Evolutionary conservation across 1,284 basidiomycete species (phyloP).

Genomic region (Cryptococcus maquisensis): DNA sequence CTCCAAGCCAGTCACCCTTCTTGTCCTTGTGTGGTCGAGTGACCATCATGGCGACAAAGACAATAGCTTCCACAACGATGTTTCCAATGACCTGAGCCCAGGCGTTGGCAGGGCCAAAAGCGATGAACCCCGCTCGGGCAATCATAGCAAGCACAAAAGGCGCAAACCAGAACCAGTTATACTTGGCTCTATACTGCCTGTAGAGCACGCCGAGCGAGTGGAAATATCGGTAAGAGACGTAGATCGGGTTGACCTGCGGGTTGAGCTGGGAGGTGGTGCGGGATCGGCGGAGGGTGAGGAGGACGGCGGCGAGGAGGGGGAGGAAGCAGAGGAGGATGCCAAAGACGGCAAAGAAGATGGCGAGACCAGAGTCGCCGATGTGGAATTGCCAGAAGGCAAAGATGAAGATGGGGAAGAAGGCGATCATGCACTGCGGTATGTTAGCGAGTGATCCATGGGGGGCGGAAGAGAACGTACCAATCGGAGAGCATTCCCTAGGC

Average conservation of each 20-base stretch:
- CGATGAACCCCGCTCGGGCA: slow-evolving; percentile 64
- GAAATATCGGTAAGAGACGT: slow-evolving; percentile 45
- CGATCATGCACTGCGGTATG: slow-evolving; percentile 57
- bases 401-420: slow-evolving; percentile 64
- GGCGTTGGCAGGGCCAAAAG: slow-evolving; percentile 63
- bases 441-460: not conserved
- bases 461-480: slow-evolving; percentile 27
- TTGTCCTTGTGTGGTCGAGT: slow-evolving; percentile 51
- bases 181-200: slow-evolving; percentile 47
- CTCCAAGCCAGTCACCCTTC: slow-evolving; percentile 46
- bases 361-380: slow-evolving; percentile 74
- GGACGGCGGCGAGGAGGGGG: slow-evolving; percentile 52
- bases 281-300: slow-evolving; percentile 28
- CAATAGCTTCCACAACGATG: slow-evolving; percentile 62
- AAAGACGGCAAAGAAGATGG: slow-evolving; percentile 62
- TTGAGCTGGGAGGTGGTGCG: slow-evolving; percentile 30
- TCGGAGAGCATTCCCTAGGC: slow-evolving; percentile 46
- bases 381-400: slow-evolving; percentile 87
- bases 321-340: slow-evolving; percentile 57
- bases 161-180: slow-evolving; percentile 51
- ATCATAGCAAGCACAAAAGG: slow-evolving; percentile 48
- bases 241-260: slow-evolving; percentile 38
- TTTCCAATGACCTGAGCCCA: slow-evolving; percentile 68
- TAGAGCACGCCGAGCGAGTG: slow-evolving; percentile 47
- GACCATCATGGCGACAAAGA: slow-evolving; percentile 57